phyloP scores from a whole-genome alignment of 192 early-diverging fungal genomes.

The Backusella tuberculispora region DNA sequence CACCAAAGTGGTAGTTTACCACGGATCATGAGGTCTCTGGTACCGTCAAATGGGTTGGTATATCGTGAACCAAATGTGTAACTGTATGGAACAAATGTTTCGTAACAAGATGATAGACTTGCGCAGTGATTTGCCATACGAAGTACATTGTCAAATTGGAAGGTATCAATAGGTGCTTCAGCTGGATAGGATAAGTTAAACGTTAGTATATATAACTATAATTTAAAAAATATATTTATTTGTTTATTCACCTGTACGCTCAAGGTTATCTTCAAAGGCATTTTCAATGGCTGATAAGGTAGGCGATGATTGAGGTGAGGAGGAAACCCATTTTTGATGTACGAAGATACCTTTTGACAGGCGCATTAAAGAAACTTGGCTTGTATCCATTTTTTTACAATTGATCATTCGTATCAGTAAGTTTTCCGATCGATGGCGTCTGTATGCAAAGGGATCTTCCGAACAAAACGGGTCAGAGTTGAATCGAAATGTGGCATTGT shows the following conservation, averaged over 20 bases:
- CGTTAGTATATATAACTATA: slow-evolving; percentile 4
- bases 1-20: slow-evolving; percentile 34
- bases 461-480: neutral
- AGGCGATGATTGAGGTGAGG: slow-evolving; percentile 7
- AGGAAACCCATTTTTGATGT: slow-evolving; percentile 26
- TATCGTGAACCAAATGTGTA: slow-evolving; percentile 37
- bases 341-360: slow-evolving; percentile 37
- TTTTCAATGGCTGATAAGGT: slow-evolving; percentile 22
- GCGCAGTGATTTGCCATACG: neutral
- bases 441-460: slow-evolving; percentile 21
- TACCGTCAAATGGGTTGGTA: slow-evolving; percentile 27
- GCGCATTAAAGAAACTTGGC: slow-evolving; percentile 21
- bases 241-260: neutral
- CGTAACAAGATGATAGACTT: neutral
- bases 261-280: neutral
- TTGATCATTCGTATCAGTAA: slow-evolving; percentile 24
- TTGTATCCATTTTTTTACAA: slow-evolving; percentile 7
- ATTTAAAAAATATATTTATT: neutral
- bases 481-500: neutral
- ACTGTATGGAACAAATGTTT: slow-evolving; percentile 35
- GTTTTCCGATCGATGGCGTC: slow-evolving; percentile 31
- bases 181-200: neutral
- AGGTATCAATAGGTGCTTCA: slow-evolving; percentile 28
- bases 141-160: slow-evolving; percentile 10
- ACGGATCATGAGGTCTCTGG: slow-evolving; percentile 30